Percentiles rank a stretch among this genome's conserved stretches.
These are phyloP conservation scores for Tuber magnatum DNA, from an alignment of 495 filamentous ascomycete species.

Conservation along the genomic window DNA sequence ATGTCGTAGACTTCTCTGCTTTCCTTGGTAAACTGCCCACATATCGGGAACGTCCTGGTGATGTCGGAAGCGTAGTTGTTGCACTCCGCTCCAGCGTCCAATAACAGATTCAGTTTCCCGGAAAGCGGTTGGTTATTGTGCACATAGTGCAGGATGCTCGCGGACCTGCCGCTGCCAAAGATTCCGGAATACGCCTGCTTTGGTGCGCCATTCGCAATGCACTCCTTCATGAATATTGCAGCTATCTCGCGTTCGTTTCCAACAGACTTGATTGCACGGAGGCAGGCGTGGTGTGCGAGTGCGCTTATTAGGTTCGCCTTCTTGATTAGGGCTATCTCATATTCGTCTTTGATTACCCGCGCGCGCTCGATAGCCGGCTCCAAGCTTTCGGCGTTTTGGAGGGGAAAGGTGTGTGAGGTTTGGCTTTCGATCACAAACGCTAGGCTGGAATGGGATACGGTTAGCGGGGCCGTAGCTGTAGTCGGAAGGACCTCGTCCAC, in stretches of 20 bases:
- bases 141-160: slow-evolving; percentile 81
- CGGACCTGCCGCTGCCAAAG: slow-evolving; percentile 66
- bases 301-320: slow-evolving; percentile 76
- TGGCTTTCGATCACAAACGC: slow-evolving; percentile 67
- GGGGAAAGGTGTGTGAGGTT: slow-evolving; percentile 49
- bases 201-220: slow-evolving; percentile 63
- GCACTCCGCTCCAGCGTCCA: slow-evolving; percentile 81
- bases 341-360: slow-evolving; percentile 74
- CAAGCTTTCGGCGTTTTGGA: slow-evolving; percentile 62
- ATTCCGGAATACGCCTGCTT: slow-evolving; percentile 82
- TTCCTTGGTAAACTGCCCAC: slow-evolving; percentile 65
- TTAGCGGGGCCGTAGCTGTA: slow-evolving; percentile 46
- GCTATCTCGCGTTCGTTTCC: slow-evolving; percentile 78
- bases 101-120: slow-evolving; percentile 64
- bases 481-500: slow-evolving; percentile 68
- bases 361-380: slow-evolving; percentile 70
- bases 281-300: slow-evolving; percentile 64
- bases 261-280: slow-evolving; percentile 57
- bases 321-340: slow-evolving; percentile 73
- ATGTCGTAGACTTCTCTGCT: slow-evolving; percentile 74
- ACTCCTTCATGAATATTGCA: slow-evolving; percentile 65
- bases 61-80: slow-evolving; percentile 78
- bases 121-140: slow-evolving; percentile 62
- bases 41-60: slow-evolving; percentile 80
- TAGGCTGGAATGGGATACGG: slow-evolving; percentile 47